Percentiles rank a stretch among this genome's conserved stretches.
These are phyloP conservation scores for Cyberlindnera mississippiensis DNA, from an alignment of 805 yeast genomes.

Conservation along the genomic window DNA sequence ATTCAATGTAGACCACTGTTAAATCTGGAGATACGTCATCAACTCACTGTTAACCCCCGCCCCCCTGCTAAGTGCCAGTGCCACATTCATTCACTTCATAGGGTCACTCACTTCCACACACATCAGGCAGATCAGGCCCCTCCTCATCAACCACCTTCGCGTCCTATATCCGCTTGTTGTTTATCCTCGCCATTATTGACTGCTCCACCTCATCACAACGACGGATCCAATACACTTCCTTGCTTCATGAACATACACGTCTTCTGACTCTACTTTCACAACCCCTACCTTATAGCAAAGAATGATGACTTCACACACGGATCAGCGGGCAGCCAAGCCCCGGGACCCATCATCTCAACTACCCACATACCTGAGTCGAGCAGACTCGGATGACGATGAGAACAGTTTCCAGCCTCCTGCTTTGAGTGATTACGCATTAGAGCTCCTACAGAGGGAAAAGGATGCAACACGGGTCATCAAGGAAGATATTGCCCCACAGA, in stretches of 20 bases:
- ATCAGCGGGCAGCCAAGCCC: background rate
- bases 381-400: conserved; percentile 38
- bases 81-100: too few relatives aligned
- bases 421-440: conserved; percentile 54
- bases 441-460: conserved; percentile 39
- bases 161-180: too few relatives aligned
- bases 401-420: conserved; percentile 56
- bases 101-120: too few relatives aligned
- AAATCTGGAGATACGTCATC: too few relatives aligned
- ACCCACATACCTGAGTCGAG: conserved; percentile 13
- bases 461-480: conserved; percentile 2
- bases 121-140: too few relatives aligned
- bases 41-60: too few relatives aligned
- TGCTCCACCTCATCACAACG: background rate
- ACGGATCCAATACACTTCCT: background rate
- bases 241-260: background rate
- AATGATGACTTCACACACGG: conserved; percentile 8
- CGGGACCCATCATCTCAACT: conserved; percentile 5
- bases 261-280: background rate
- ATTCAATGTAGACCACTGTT: background rate
- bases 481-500: conserved; percentile 7
- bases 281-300: background rate
- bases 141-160: too few relatives aligned
- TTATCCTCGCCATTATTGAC: too few relatives aligned
- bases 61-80: too few relatives aligned